Base-by-base conservation (phyloP, 148 eudicot species). In the Pharnaceum exiguum region DNA sequence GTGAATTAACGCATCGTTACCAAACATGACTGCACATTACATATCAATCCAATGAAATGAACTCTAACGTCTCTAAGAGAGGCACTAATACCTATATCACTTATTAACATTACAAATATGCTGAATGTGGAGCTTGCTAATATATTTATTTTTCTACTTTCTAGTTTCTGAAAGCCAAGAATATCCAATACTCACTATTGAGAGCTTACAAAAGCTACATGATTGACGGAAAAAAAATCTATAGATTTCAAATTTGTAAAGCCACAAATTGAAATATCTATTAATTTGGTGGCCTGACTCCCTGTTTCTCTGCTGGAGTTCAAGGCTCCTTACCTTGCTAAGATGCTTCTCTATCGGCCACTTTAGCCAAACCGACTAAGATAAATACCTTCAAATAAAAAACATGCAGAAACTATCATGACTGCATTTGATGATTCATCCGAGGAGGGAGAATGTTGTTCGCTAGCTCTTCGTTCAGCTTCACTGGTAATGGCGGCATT, bases 401-500 rank as follows among this genome's bases (percentile, higher is more conserved):
- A 46, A 16, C 29, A 16, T 24, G 22, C 6, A 10, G 12, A 8
- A 19, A 16, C 26, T 3, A 58, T 77, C 78, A 80, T 19, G 76
- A 66, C 65, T 67, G 85, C 64, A 71, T 77, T 22, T 68, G 79
- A 66, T 79, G 69, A 60, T 79, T 71, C 46, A 71, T 24, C 51
- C 47, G 66, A 38, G n/a, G n/a, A n/a, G 85, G 86, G 47, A 93
- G 91, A 72, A 85, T 68, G 51, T 82, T 67, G 62, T 57, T 76
- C 11, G 81, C 84, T 13, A 93, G 83, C 28, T 93, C 96, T 67
- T 89, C 96, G 18, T 93, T 84, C 74, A 93, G 62, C 79, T 85
- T 83, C 67, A 88, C 86, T 5, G 96, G 95, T 26, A 93, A 76
- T 0, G 95, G 95, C n/a, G 99, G 99, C 99, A 93, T 85, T 73